Percentiles rank a stretch among this genome's conserved stretches.
Evolutionary conservation across 208 protist genomes (phyloP).

Genomic region (Angomonas deanei): DNA sequence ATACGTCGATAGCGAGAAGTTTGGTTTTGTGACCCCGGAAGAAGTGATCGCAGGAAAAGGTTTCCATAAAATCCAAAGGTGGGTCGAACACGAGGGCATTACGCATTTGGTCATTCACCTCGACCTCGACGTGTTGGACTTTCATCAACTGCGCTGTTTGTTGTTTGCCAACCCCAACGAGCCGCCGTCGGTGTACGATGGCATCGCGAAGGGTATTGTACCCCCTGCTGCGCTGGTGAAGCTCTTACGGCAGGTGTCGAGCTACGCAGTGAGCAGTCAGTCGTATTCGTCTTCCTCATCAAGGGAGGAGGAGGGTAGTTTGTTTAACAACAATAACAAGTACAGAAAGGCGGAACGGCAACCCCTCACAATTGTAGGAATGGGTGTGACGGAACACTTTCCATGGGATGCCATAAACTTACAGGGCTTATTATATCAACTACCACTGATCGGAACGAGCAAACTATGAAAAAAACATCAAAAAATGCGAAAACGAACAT

Average conservation of each 20-base stretch:
- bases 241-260: conserved; percentile 12
- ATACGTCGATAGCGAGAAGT: conserved; percentile 12
- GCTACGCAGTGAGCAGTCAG: too few species aligned
- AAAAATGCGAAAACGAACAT: background rate
- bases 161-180: conserved; percentile 18
- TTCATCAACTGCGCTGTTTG: conserved; percentile 10
- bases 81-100: conserved; percentile 22
- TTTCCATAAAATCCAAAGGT: background rate
- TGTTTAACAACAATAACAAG: background rate
- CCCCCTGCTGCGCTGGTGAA: conserved; percentile 9
- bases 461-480: background rate
- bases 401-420: conserved; percentile 25
- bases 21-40: background rate
- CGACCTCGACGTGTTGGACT: conserved; percentile 28
- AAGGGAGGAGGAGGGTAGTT: conserved; percentile 1
- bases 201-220: conserved; percentile 18
- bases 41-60: conserved; percentile 9
- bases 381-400: conserved; percentile 27
- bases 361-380: conserved; percentile 12
- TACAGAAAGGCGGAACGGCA: background rate
- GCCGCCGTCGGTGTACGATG: conserved; percentile 5
- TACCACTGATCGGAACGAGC: conserved; percentile 16
- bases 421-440: conserved; percentile 8
- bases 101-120: conserved; percentile 29
- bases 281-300: too few species aligned